These are phyloP conservation scores for Cornus controversa DNA, from an alignment of 148 eudicot species.

Conservation along the genomic window DNA sequence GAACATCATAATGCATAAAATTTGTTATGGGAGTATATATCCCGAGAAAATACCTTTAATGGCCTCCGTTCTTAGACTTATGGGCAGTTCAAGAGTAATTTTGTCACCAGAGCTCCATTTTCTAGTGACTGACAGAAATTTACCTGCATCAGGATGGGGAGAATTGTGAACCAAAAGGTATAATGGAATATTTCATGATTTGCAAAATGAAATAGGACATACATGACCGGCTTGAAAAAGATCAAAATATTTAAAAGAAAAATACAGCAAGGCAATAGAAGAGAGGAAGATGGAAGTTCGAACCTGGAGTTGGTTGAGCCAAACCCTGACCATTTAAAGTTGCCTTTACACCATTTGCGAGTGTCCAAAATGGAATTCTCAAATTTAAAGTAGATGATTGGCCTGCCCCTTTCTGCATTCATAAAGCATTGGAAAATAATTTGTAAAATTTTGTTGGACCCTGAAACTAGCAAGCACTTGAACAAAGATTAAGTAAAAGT, in stretches of 20 bases:
- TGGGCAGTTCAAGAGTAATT: conserved; percentile 56
- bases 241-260: not conserved
- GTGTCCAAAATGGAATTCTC: conserved; percentile 78
- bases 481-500: not conserved
- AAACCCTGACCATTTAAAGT: conserved; percentile 42
- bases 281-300: conserved; percentile 1
- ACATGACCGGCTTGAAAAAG: not conserved
- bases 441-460: no score
- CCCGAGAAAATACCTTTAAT: conserved; percentile 51
- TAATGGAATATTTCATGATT: not conserved
- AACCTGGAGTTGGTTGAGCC: conserved; percentile 62
- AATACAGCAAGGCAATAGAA: not conserved
- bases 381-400: conserved; percentile 51
- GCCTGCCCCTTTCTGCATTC: conserved; percentile 23
- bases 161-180: conserved; percentile 6
- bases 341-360: conserved; percentile 47
- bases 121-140: conserved; percentile 55
- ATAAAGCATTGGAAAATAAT: not conserved
- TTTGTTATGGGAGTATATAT: no score
- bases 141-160: conserved; percentile 41
- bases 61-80: conserved; percentile 60
- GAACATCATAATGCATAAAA: no score
- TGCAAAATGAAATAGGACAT: not conserved
- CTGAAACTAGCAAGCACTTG: not conserved
- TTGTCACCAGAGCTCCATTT: conserved; percentile 61